Percentiles rank a stretch among this genome's conserved stretches.
phyloP scores from a whole-genome alignment of 768 basidiomycete genomes.

The Amanita subjunquillea region DNA sequence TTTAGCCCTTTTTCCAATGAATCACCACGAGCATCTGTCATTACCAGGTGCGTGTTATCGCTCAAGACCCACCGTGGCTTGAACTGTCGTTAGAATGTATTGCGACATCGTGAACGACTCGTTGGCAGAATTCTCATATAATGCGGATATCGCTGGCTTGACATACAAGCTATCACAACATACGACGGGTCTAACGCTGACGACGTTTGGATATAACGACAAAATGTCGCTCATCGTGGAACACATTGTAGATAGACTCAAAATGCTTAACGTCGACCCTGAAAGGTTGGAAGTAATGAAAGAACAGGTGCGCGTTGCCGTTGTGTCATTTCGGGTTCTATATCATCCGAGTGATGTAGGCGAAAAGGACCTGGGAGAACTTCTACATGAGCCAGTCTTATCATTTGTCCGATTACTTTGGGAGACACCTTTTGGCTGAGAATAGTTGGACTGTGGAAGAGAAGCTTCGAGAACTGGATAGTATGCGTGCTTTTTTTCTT shows the following conservation, averaged over 20 bases:
- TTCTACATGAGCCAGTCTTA: conserved; percentile 82
- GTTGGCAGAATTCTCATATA: conserved; percentile 84
- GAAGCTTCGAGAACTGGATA: conserved; percentile 59
- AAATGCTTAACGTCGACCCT: conserved; percentile 50
- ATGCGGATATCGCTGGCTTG: conserved; percentile 87
- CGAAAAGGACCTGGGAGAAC: conserved; percentile 74
- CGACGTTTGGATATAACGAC: conserved; percentile 84
- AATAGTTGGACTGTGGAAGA: conserved; percentile 72
- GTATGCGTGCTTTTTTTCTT: conserved; percentile 34
- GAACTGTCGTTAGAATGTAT: conserved; percentile 46
- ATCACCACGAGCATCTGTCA: conserved; percentile 60
- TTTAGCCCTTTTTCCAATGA: conserved; percentile 45
- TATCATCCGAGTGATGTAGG: conserved; percentile 27
- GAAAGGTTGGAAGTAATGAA: conserved; percentile 74
- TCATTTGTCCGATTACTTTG: conserved; percentile 67
- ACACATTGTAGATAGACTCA: conserved; percentile 62
- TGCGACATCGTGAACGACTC: conserved; percentile 82
- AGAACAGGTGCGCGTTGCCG: conserved; percentile 52
- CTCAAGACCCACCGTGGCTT: background rate
- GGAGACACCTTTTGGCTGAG: conserved; percentile 59
- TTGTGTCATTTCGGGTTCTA: background rate
- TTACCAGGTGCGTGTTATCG: conserved; percentile 46
- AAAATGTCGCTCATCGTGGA: conserved; percentile 69
- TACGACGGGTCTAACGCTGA: conserved; percentile 56
- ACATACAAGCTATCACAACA: conserved; percentile 57